Conservation (phyloP, 805 yeast genomes). For the Kazachstania viticola region DNA sequence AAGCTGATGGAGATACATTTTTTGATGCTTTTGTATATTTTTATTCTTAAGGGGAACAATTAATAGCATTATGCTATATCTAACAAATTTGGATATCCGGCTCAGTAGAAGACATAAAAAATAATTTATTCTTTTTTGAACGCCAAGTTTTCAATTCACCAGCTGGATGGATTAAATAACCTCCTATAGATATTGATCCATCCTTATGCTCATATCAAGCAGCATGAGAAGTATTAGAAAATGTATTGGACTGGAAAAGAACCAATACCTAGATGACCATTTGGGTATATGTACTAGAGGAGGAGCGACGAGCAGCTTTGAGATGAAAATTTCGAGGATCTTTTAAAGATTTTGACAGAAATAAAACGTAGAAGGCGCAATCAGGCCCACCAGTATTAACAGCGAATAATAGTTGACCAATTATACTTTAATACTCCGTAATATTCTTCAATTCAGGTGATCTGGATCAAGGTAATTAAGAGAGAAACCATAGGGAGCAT, state of each 20-base stretch:
- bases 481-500: not conserved
- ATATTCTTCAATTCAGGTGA: not conserved
- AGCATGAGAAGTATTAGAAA: conserved; percentile 1
- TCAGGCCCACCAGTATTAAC: conserved; percentile 4
- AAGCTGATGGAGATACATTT: no score
- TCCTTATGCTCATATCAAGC: not conserved
- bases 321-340: conserved; percentile 4
- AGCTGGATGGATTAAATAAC: not conserved
- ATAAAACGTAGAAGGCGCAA: conserved; percentile 1
- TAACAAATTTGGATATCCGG: conserved; percentile 8
- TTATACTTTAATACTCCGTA: conserved; percentile 2
- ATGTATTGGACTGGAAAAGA: not conserved
- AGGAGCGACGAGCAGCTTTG: conserved; percentile 2
- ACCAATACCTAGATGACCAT: conserved; percentile 1
- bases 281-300: conserved; percentile 3
- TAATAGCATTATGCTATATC: no score
- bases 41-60: no score
- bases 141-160: not conserved
- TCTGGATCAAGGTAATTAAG: not conserved
- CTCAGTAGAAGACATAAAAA: conserved; percentile 6
- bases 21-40: no score
- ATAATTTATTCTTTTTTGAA: conserved; percentile 13
- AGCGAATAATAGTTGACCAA: conserved; percentile 3
- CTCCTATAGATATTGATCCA: not conserved
- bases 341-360: conserved; percentile 1